phyloP scores from a whole-genome alignment of 768 basidiomycete species.

The Hypholoma fasciculare region DNA sequence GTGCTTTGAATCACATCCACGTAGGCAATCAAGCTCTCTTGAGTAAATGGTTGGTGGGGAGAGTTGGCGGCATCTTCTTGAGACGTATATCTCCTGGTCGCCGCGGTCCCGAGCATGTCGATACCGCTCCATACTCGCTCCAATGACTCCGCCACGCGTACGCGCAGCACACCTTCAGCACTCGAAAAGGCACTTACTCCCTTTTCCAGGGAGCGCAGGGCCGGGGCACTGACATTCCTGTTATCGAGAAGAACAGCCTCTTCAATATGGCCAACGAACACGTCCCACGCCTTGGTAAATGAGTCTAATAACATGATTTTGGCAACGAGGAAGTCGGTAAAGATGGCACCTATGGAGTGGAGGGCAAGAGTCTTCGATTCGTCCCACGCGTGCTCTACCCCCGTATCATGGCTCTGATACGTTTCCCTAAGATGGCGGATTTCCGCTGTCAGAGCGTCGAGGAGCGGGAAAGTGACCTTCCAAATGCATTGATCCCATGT shows the following conservation, averaged over 20 bases:
- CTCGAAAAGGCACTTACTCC: slow-evolving; percentile 61
- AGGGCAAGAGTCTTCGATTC: slow-evolving; percentile 87
- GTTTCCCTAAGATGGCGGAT: slow-evolving; percentile 43
- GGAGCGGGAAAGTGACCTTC: slow-evolving; percentile 85
- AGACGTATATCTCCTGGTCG: slow-evolving; percentile 20
- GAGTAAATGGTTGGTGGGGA: slow-evolving; percentile 58
- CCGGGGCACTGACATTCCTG: slow-evolving; percentile 75
- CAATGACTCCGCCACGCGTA: slow-evolving; percentile 45
- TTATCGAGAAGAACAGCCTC: slow-evolving; percentile 69
- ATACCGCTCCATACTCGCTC: slow-evolving; percentile 73
- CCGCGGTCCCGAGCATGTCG: slow-evolving; percentile 59
- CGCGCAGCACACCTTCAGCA: slow-evolving; percentile 40
- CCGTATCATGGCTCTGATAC: slow-evolving; percentile 17
- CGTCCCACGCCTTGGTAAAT: slow-evolving; percentile 72
- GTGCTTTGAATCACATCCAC: slow-evolving; percentile 70
- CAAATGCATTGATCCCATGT: slow-evolving; percentile 94
- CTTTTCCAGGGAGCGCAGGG: slow-evolving; percentile 81
- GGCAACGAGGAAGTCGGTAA: slow-evolving; percentile 73
- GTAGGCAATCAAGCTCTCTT: slow-evolving; percentile 84
- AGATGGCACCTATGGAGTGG: slow-evolving; percentile 80
- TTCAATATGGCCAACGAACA: slow-evolving; percentile 72
- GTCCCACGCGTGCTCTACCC: slow-evolving; percentile 66
- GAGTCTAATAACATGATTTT: slow-evolving; percentile 74
- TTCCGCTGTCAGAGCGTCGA: slow-evolving; percentile 66
- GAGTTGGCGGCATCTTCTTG: slow-evolving; percentile 19